Base-by-base conservation (phyloP, 257 asterid species). In the Orobanche coerulescens region DNA sequence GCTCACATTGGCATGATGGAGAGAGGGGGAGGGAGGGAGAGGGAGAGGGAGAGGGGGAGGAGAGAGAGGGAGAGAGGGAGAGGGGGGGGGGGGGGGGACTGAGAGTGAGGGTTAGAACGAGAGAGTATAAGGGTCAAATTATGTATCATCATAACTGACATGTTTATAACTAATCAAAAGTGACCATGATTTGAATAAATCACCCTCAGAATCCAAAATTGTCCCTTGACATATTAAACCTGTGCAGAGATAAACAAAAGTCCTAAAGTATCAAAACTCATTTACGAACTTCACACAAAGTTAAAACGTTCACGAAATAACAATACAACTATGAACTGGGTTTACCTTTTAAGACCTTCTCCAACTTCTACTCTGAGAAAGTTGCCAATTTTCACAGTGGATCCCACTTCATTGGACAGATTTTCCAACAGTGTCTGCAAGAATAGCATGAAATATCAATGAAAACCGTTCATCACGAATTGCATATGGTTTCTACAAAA, bases 331-430 rank as follows among this genome's bases (percentile, higher is more conserved):
- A 24, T 33, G 50, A 59, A 36, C 24, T 62, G 53, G 62, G 64
- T 33, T 73, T 75, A 88, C 97, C 95, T 77, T 72, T 79, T 84
- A 68, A 73, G 76, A 33, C 94, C 92, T 82, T 88, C 95, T 14
- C 97, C 97, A 70, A 86, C 98, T 83, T 93, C 95, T 57, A 89
- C 78, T 69, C 97, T 77, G 56, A 84, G 80, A 75, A 89, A 93
- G 77, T 69, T 83, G 48, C 84, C 83, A 49, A 93, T 77, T 69
- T 76, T 86, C 73, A 93, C 95, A 3, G 80, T 78, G 51, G 95
- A 86, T 18, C 95, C 96, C 51, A 89, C 86, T 78, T 86, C 95
- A 78, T 74, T 79, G 60, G 98, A 83, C 56, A 93, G 73, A 73
- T 84, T 82, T 61, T 74, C 73, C 74, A 86, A 68, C 66, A 93